Evolutionary conservation across 371 early-diverging fungal genomes (phyloP).

Genomic region (Apophysomyces variabilis): DNA sequence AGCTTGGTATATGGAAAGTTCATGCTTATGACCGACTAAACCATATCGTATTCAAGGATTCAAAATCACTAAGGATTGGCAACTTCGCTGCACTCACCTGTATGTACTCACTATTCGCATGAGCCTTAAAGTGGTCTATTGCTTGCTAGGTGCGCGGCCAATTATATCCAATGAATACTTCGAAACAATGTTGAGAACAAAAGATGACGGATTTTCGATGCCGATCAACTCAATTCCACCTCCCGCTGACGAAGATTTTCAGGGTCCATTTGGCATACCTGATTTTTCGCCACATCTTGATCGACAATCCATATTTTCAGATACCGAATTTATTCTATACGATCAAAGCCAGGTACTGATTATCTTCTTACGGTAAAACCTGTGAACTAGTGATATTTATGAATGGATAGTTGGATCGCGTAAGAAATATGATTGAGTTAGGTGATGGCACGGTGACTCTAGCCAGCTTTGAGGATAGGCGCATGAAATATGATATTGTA

Average conservation of each 20-base stretch:
- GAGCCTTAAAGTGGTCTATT: not conserved
- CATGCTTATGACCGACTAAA: not conserved
- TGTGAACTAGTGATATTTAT: not conserved
- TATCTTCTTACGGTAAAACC: too few species aligned
- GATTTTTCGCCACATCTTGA: constrained; percentile 6
- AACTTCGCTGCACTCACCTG: not conserved
- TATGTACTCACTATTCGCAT: not conserved
- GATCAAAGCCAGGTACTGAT: constrained; percentile 1
- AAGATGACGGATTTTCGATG: not conserved
- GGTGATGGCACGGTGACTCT: not conserved
- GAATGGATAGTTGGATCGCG: not conserved
- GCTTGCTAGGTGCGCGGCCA: not conserved
- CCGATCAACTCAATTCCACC: not conserved
- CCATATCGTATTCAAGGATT: constrained; percentile 4
- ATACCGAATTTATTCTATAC: constrained; percentile 7
- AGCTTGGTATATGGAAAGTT: constrained; percentile 11
- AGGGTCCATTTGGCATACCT: constrained; percentile 8
- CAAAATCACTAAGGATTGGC: constrained; percentile 14
- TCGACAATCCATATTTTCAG: constrained; percentile 4
- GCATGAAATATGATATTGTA: not conserved
- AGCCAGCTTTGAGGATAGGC: not conserved
- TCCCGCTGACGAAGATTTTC: not conserved
- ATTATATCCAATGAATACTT: constrained; percentile 9
- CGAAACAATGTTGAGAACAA: not conserved
- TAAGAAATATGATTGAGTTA: not conserved